These are phyloP conservation scores for Sugiyamaella paludigena DNA, from an alignment of 1,139 yeast genomes.

Conservation along the genomic window DNA sequence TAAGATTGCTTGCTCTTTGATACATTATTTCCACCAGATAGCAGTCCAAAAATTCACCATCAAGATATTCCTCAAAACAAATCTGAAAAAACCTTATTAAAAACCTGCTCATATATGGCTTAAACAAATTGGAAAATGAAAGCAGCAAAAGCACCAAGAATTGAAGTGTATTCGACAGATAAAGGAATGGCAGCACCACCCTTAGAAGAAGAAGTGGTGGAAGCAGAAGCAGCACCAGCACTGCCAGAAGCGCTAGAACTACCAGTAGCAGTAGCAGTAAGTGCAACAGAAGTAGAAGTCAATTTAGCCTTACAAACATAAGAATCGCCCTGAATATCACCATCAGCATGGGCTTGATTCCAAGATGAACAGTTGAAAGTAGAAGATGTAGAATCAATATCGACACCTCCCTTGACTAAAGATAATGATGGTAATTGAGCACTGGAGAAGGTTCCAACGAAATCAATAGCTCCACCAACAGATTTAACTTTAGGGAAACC, in stretches of 20 bases:
- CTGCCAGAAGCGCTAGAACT: slow-evolving; percentile 28
- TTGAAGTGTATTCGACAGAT: slow-evolving; percentile 30
- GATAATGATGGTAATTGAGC: slow-evolving; percentile 71
- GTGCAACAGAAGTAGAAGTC: slow-evolving; percentile 51
- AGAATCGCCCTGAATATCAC: slow-evolving; percentile 85
- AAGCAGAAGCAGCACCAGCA: slow-evolving; percentile 42
- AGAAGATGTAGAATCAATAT: slow-evolving; percentile 66
- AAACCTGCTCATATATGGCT: slow-evolving; percentile 14
- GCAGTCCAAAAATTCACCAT: no score
- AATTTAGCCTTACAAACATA: slow-evolving; percentile 78
- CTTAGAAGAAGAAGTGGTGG: slow-evolving; percentile 38
- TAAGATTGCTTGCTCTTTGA: no score
- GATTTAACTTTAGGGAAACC: slow-evolving; percentile 73
- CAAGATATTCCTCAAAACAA: not conserved
- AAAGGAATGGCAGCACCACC: slow-evolving; percentile 48
- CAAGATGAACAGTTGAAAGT: slow-evolving; percentile 79
- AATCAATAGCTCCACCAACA: slow-evolving; percentile 83
- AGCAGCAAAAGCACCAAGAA: slow-evolving; percentile 38
- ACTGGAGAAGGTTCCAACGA: slow-evolving; percentile 75
- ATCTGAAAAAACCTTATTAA: slow-evolving; percentile 3
- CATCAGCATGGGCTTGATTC: slow-evolving; percentile 52
- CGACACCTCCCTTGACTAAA: slow-evolving; percentile 90
- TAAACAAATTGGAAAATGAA: slow-evolving; percentile 38
- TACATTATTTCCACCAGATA: no score
- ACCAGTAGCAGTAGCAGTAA: slow-evolving; percentile 26